Evolutionary conservation across 495 filamentous ascomycete species (phyloP).

Genomic region (Podospora appendiculata): DNA sequence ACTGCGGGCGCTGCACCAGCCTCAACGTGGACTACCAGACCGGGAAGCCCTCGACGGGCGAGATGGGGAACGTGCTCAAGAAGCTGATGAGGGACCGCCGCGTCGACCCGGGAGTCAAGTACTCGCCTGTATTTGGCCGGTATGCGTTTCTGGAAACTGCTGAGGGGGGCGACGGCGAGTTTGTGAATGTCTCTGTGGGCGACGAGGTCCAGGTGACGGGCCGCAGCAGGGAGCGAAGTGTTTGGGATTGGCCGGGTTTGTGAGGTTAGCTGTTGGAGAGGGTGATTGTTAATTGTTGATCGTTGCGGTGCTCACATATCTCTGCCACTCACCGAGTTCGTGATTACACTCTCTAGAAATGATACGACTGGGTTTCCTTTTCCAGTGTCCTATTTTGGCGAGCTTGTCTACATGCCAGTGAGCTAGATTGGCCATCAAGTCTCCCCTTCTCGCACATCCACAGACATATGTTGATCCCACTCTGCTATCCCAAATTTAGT

Average conservation of each 20-base stretch:
- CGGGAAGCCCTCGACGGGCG: conserved; percentile 55
- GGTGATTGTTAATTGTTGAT: too few relatives aligned
- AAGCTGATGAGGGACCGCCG: conserved; percentile 69
- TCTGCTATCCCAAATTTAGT: too few relatives aligned
- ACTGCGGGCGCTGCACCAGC: conserved; percentile 72
- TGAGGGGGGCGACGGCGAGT: conserved; percentile 26
- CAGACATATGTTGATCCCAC: too few relatives aligned
- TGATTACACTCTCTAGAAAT: too few relatives aligned
- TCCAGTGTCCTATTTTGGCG: too few relatives aligned
- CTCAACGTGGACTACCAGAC: conserved; percentile 80
- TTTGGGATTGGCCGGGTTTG: conserved; percentile 34
- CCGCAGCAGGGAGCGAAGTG: conserved; percentile 50
- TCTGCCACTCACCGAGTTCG: too few relatives aligned
- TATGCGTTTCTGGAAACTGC: conserved; percentile 57
- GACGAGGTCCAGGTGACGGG: conserved; percentile 60
- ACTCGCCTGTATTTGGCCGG: conserved; percentile 74
- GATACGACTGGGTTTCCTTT: too few relatives aligned
- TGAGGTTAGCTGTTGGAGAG: too few relatives aligned
- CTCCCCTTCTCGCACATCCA: too few relatives aligned
- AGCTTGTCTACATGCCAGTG: too few relatives aligned
- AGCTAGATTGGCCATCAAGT: too few relatives aligned
- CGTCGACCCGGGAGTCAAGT: conserved; percentile 66
- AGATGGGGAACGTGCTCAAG: conserved; percentile 64
- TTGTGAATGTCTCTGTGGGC: conserved; percentile 49
- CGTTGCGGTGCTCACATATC: too few relatives aligned